Percentiles rank a stretch among this genome's conserved stretches.
These are phyloP conservation scores for Phytophthora macrochlamydospora DNA, from an alignment of 352 stramenopile species.

Conservation along the genomic window DNA sequence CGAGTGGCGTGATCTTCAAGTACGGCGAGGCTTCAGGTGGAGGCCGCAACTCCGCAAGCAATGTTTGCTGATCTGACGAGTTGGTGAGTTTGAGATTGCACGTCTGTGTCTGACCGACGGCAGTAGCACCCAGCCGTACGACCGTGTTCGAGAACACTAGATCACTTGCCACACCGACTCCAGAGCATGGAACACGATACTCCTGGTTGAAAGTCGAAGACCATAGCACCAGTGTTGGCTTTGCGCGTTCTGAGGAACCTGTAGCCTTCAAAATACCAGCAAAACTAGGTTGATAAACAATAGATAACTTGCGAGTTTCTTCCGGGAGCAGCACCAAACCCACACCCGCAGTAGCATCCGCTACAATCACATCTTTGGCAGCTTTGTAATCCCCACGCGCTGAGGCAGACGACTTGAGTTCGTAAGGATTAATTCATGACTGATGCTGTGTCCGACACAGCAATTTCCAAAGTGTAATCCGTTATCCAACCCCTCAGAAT, in stretches of 20 bases:
- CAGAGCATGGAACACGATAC: constrained; percentile 39
- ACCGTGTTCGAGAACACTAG: constrained; percentile 42
- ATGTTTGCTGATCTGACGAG: constrained; percentile 25
- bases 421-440: constrained; percentile 30
- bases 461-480: constrained; percentile 43
- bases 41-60: constrained; percentile 34
- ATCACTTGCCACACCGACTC: constrained; percentile 29
- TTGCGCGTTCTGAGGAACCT: constrained; percentile 4
- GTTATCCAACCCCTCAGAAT: constrained; percentile 3
- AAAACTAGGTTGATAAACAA: constrained; percentile 43
- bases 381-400: constrained; percentile 30
- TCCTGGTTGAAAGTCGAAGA: constrained; percentile 48
- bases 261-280: constrained; percentile 8
- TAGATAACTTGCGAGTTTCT: constrained; percentile 27
- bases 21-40: constrained; percentile 35
- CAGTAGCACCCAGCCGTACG: constrained; percentile 42
- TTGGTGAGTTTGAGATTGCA: constrained; percentile 41
- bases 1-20: constrained; percentile 67
- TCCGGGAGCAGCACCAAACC: constrained; percentile 36
- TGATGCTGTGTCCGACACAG: constrained; percentile 45
- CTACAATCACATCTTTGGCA: constrained; percentile 36
- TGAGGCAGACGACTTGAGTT: constrained; percentile 42
- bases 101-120: constrained; percentile 42
- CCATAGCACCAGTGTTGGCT: constrained; percentile 31
- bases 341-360: constrained; percentile 33